Base-by-base conservation (phyloP, 164 flowering plant species). In the Berberis vulgaris region DNA sequence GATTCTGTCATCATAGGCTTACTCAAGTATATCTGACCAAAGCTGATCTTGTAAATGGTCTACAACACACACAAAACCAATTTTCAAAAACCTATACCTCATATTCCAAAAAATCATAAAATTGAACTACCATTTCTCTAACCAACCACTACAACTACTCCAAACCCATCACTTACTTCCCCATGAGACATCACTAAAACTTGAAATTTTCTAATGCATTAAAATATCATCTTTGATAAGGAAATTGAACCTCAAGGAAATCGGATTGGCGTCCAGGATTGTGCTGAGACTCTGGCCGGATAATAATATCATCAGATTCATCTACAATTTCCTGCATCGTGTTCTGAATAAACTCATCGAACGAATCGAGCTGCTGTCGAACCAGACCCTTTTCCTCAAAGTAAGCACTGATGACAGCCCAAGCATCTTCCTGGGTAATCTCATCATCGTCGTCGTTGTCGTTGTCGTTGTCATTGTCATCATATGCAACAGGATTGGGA, bases 1-100 rank as follows among this genome's bases (percentile, higher is more conserved):
- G 97, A 89, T 67, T 95, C 99, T 0, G 99, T 95, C 97, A 95
- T 89, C 97, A 89, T 95, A 0, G 99, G 99, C 73, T 91, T 95
- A 74, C 99, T 91, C 72, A 95, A 64, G 57, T 89, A 95, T 60
- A 91, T 94, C 76, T 94, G 99, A 59, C 97, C 98, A 70, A 95
- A 95, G 67, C 82, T 85, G 43, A 95, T 95, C 78, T 86, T 91
- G 71, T 95, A 91, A n/a, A 88, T 80, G 5, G 97, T 91, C 99
- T 94, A 88, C 89, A 81, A 47, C n/a, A 43, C 4, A 57, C 6
- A 6, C 67, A 70, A 45, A 63, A 43, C 8, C 7, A 8, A 49
- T 49, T 38, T 67, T 26, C 0, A 56, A 38, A 26, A 26, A 26
- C 26, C 26, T 26, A 44, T 7, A 13, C 7, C 26, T 26, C 26